Evolutionary conservation across 148 eudicot genomes (phyloP).

Genomic region (Arbutus unedo): DNA sequence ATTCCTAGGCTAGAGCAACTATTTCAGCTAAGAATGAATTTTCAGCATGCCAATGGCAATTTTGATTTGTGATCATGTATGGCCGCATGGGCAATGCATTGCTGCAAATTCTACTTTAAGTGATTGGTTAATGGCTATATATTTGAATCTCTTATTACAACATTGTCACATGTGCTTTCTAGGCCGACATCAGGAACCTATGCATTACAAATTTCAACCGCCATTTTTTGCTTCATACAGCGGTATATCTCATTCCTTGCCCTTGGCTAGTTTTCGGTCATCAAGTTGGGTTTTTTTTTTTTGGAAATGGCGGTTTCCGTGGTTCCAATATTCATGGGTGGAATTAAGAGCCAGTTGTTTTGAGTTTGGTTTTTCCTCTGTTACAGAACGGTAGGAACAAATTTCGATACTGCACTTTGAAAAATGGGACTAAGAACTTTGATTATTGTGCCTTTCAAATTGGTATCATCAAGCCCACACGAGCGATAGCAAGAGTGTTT

Average conservation of each 20-base stretch:
- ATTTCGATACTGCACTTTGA: not conserved
- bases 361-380: not conserved
- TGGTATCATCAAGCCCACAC: not conserved
- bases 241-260: not conserved
- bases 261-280: not conserved
- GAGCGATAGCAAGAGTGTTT: not conserved
- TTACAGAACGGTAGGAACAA: slow-evolving; percentile 9
- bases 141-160: not conserved
- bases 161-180: not conserved
- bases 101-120: not conserved
- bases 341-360: not conserved
- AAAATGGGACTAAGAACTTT: not conserved
- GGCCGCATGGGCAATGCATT: not conserved
- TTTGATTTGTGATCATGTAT: not conserved
- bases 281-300: not conserved
- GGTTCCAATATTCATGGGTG: not conserved
- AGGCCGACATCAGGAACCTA: not conserved
- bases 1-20: not conserved
- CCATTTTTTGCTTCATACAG: not conserved
- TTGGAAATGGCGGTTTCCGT: not conserved
- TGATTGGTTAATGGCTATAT: too few species aligned
- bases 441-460: not conserved
- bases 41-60: too few species aligned
- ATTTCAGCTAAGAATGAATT: not conserved
- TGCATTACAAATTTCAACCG: not conserved